Base-by-base conservation (phyloP, 1,139 yeast species). In the Suhomyces kunorum region DNA sequence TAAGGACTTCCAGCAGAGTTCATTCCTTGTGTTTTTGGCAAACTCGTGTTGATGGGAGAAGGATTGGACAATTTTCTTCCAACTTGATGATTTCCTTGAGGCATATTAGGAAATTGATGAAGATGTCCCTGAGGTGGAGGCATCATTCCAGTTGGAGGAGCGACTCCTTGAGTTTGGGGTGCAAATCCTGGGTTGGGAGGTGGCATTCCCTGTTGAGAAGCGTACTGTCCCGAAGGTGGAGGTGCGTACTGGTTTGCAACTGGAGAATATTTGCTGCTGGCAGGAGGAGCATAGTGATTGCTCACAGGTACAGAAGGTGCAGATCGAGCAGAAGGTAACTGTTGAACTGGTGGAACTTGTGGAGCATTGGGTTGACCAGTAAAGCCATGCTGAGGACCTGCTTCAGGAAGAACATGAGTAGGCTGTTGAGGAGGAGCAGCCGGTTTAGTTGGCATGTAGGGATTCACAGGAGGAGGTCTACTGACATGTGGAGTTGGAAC, bases 1-100 rank as follows among this genome's bases (percentile, higher is more conserved):
- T 72, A 72, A 2, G 76, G 76, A 45, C 75, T 70, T 2, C 62
- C 51, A 1, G 60, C 55, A 8, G 63, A 53, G 35, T 53, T 53
- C 4, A 51, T 35, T 8, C 51, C 52, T 18, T 38, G 45, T 1
- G 31, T 32, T 22, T 45, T 43, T 5, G 51, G 33, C 12, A 49
- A 45, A 33, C 48, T 49, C 9, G 53, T 50, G 32, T 48, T 48
- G 22, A 50, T 38, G 4, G 50, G 48, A 8, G 47, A 35, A 12
- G 45, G 33, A 18, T 34, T 37, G 5, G 45, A 40, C 20, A 32
- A n/a, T 16, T 32, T 44, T 18, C 38, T 34, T 6, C 38, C 42
- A 24, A 19, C 22, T 1, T 18, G 8, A 11, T 41, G 43, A 7
- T 26, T 30, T 12, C 22, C 15, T n/a, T 27, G 28, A n/a, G 28